Base-by-base conservation (phyloP, 345 rosid species). In the Trapa incisa region DNA sequence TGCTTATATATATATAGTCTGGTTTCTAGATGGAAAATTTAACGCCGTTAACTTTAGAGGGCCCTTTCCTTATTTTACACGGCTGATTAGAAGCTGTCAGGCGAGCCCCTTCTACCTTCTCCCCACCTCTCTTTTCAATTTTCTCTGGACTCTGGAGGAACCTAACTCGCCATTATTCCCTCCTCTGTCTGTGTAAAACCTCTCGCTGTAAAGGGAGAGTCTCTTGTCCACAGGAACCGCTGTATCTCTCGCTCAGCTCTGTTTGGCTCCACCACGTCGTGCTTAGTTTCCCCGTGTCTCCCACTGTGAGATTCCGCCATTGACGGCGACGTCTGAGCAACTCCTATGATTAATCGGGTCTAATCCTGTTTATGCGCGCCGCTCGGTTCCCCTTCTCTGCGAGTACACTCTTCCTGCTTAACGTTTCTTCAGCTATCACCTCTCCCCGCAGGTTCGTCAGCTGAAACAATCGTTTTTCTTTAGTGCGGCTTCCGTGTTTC, bases 1-100 rank as follows among this genome's bases (percentile, higher is more conserved):
- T 22, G 29, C 29, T 22, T 22, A 22, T 22, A 22, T 22, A 22
- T 22, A 22, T 22, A 22, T 39, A 39, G 42, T 39, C 6, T 39
- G 43, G 7, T 41, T 1, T 41, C 43, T 41, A 41, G 43, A 41
- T 41, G 43, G 6, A 41, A 41, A 41, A 41, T 54, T 62, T 39
- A n/a, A 37, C 76, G 38, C 80, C 82, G 84, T 83, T 37, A 36
- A 74, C 6, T 6, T 22, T 47, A 53, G 74, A 72, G 48, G 48
- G 7, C 48, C 48, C 48, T 8, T 8, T 22, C 29, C 29, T 22
- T 22, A 22, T 22, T 22, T 22, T 22, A 22, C 29, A 22, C 29
- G 29, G 29, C 29, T 22, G 33, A 17, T 54, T 22, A 22, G 29
- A 54, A 35, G 60, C 60, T 33, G 60, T 45, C 48, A 45, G 2